Percentiles rank a stretch among this genome's conserved stretches.
phyloP scores from a whole-genome alignment of 129 eudicot genomes.

The Heracleum sosnowskyi region DNA sequence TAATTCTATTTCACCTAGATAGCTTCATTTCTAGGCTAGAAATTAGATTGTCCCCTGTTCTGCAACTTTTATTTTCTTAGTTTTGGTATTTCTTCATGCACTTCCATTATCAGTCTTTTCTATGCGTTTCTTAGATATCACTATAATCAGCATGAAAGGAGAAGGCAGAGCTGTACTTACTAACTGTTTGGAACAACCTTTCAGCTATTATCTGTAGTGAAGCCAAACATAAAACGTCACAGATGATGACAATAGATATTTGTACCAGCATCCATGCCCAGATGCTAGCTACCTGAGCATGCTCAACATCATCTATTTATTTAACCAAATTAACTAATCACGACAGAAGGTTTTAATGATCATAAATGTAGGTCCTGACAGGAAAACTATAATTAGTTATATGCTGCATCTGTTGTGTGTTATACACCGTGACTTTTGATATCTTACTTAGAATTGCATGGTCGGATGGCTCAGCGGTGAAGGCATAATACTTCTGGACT shows the following conservation, averaged over 20 bases:
- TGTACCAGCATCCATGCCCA: background rate
- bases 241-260: slow-evolving; percentile 1
- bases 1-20: background rate
- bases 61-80: background rate
- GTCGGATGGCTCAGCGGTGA: background rate
- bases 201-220: background rate
- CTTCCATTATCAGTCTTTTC: background rate
- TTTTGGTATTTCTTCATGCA: background rate
- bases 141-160: background rate
- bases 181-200: background rate
- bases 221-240: background rate
- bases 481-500: background rate
- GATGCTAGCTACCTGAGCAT: background rate
- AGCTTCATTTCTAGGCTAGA: slow-evolving; percentile 3
- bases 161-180: background rate
- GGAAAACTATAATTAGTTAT: background rate
- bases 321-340: background rate
- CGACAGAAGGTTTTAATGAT: background rate
- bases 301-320: background rate
- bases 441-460: background rate
- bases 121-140: background rate
- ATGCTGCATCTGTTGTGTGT: background rate
- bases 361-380: background rate
- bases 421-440: background rate
- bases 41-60: background rate